Base-by-base conservation (phyloP, 345 rosid genomes). In the Iberis pinnata region DNA sequence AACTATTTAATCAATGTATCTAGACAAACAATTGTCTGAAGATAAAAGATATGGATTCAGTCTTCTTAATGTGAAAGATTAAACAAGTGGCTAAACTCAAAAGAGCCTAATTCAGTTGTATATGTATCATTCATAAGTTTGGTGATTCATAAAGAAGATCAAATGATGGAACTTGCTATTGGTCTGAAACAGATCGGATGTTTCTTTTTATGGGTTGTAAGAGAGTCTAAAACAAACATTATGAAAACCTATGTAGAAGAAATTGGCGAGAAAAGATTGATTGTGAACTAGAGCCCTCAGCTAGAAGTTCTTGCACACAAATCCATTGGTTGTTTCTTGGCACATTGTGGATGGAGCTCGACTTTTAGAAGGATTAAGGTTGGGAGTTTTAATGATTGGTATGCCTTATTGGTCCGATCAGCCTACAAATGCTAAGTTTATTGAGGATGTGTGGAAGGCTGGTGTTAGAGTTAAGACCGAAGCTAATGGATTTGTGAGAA, bases 51-150 rank as follows among this genome's bases (percentile, higher is more conserved):
- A 73, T 14, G 85, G 85, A 12, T 51, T 75, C 43, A 74, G 64
- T 67, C 71, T 77, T 59, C 79, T 79, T 70, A 40, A 68, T n/a
- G 73, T 77, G 1, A 64, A 73, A 11, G 29, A 2, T 73, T 72
- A 66, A 70, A 58, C 6, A 46, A 60, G 16, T 83, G 84, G 92
- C 49, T 83, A 16, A 65, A 76, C 68, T 42, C 78, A 2, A 80
- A 70, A 66, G 65, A 63, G 7, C 50, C 52, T 8, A 37, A 14
- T 12, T 83, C 83, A 0, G 92, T 83, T 1, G 70, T 78, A 29
- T 78, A 78, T 9, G 68, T 73, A 19, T 76, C 92, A 45, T 80
- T 80, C 18, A 81, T 82, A 18, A 83, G 92, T 56, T 16, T 80
- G 29, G 82, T 77, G 11, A 40, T 40, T 14, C 52, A 73, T 1